Evolutionary conservation across 2,329 filamentous ascomycete genomes (phyloP), one percentile per base, ranked within the genome.

Genomic region (Neodidymelliopsis sp.): DNA sequence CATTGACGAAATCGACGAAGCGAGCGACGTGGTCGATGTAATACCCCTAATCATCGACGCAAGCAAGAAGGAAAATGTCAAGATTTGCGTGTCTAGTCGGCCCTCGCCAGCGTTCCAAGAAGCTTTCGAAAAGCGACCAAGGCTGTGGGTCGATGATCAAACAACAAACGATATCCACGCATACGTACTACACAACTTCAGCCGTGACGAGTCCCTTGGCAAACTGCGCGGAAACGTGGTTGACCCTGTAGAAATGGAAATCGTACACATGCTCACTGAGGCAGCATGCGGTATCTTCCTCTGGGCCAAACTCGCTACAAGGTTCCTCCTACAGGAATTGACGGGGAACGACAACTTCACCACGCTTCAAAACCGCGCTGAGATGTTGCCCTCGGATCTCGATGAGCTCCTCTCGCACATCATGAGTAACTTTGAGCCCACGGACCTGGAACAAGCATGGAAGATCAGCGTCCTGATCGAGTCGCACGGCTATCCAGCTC

Each of bases 1-100:
- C 4, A 48, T 70, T 2, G 66, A 70, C 42, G 66, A 70, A 33
- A 44, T 62, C n/a, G 63, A 67, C 9, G 60, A 59, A 4, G 53
- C 60, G 31, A 52, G 39, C 2, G 61, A 66, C 7, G 37, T 66
- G 5, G 41, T 70, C 12, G 57, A 63, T 9, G 33, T 64, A 7
- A 29, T 68, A 2, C 31, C 41, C 2, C 20, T 46, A 2, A 29
- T 62, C 9, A 11, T 62, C 12, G 51, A 40, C 11, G 46, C 59
- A 5, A 45, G 60, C 3, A 58, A 59, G 19, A 66, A 56, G 10
- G 55, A 65, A 0, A 63, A 70, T 28, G 61, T 72, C 53, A 72
- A 72, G 34, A 52, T 70, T 5, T 57, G 64, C n/a, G 56, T 63
- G 2, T 71, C 69, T 10, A 67, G 67, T 34, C 60, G 66, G 6